Percentiles rank a stretch among this genome's conserved stretches.
Evolutionary conservation across 2,329 filamentous ascomycete species (phyloP).

Genomic region (Xylaria hypoxylon): DNA sequence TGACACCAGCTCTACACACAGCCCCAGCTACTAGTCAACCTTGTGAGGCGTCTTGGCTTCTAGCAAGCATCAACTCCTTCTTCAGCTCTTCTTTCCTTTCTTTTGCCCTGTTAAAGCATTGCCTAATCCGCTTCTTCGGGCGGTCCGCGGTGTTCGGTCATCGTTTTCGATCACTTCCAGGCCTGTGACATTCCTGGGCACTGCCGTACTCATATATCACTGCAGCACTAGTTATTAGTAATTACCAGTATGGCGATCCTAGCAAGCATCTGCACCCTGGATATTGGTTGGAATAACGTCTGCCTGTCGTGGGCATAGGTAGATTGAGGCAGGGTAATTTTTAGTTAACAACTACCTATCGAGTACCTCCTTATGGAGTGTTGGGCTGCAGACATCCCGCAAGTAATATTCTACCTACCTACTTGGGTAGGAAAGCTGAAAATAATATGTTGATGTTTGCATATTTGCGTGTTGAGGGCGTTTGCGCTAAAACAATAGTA

Average conservation of each 20-base stretch:
- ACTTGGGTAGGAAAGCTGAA: too few relatives aligned
- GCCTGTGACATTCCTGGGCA: constrained; percentile 7
- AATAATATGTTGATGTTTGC: too few relatives aligned
- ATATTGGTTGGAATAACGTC: constrained; percentile 13
- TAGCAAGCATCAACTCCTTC: not conserved
- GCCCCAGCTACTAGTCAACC: constrained; percentile 35
- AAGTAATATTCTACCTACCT: too few relatives aligned
- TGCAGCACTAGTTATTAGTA: not conserved
- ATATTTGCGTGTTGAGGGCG: too few relatives aligned
- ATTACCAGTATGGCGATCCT: not conserved
- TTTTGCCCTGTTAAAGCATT: not conserved
- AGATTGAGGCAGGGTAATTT: constrained; percentile 3
- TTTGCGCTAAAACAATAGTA: too few relatives aligned
- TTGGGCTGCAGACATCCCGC: not conserved
- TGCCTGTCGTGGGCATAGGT: constrained; percentile 16
- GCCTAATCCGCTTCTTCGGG: constrained; percentile 15
- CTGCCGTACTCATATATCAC: constrained; percentile 18
- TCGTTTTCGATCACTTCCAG: constrained; percentile 7
- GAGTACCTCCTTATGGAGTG: not conserved
- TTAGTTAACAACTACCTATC: not conserved
- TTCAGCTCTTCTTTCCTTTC: constrained; percentile 23
- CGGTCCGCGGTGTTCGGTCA: constrained; percentile 13
- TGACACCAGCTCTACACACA: constrained; percentile 31
- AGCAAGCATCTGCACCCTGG: not conserved
- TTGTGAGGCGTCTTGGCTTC: constrained; percentile 27